phyloP scores from a whole-genome alignment of 1,284 basidiomycete genomes.

The Xanthoconium separans region DNA sequence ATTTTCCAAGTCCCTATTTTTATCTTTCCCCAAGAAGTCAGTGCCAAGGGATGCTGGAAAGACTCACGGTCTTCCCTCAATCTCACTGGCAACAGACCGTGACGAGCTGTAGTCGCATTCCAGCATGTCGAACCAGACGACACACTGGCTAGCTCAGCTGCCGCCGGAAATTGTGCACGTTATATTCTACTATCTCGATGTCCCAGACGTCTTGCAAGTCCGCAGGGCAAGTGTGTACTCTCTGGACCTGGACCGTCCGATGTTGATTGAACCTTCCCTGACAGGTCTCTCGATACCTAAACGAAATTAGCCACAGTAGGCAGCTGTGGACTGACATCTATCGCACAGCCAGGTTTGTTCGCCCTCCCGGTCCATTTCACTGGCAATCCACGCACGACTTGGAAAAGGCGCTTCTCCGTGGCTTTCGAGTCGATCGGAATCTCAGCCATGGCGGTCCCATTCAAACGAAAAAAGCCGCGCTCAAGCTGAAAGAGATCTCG shows the following conservation, averaged over 20 bases:
- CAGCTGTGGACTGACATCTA: constrained; percentile 18
- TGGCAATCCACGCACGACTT: constrained; percentile 14
- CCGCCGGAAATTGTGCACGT: constrained; percentile 12
- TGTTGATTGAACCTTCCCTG: too few relatives aligned
- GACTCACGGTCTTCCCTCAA: too few relatives aligned
- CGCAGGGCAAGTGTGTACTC: constrained; percentile 12
- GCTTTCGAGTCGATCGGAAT: constrained; percentile 8
- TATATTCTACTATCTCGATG: constrained; percentile 14
- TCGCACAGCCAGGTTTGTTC: constrained; percentile 12
- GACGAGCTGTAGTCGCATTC: too few relatives aligned
- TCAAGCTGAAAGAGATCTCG: constrained; percentile 11
- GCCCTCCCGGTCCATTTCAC: constrained; percentile 20
- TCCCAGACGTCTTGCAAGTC: constrained; percentile 19
- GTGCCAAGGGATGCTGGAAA: too few relatives aligned
- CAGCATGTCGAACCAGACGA: not conserved
- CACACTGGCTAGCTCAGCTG: constrained; percentile 6
- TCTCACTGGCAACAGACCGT: too few relatives aligned
- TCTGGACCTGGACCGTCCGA: too few relatives aligned
- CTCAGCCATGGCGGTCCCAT: not conserved
- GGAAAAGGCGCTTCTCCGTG: constrained; percentile 9
- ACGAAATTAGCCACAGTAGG: constrained; percentile 1
- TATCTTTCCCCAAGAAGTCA: too few relatives aligned
- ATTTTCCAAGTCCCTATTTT: too few relatives aligned
- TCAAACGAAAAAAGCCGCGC: not conserved
- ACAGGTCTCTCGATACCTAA: constrained; percentile 20